Evolutionary conservation across 495 filamentous ascomycete genomes (phyloP).

Genomic region (Ramalina intermedia): DNA sequence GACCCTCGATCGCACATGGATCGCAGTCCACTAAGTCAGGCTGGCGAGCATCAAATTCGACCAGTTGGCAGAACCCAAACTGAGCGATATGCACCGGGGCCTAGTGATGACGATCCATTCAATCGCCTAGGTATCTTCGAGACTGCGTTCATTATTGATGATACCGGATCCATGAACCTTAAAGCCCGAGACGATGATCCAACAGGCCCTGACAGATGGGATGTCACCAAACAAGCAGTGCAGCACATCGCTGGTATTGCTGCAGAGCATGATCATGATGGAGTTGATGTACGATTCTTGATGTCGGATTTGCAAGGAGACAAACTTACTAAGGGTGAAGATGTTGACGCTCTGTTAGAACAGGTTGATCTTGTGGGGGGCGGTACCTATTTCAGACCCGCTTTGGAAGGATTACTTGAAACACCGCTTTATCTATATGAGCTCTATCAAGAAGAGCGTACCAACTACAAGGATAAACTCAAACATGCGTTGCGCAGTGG

Average conservation of each 20-base stretch:
- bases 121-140: conserved; percentile 1
- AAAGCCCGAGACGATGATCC: not conserved
- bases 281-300: conserved; percentile 1
- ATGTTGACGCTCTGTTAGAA: not conserved
- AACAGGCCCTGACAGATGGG: not conserved
- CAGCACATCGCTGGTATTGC: not conserved
- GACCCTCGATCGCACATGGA: not conserved
- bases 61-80: not conserved
- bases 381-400: not conserved
- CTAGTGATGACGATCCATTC: not conserved
- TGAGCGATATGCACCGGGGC: not conserved
- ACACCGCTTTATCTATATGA: not conserved
- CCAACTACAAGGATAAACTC: too few relatives aligned
- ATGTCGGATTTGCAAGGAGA: not conserved
- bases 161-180: conserved; percentile 1
- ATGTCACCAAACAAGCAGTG: not conserved
- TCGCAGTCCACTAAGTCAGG: too few relatives aligned
- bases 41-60: not conserved
- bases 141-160: conserved; percentile 1
- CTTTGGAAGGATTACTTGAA: not conserved
- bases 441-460: not conserved
- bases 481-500: too few relatives aligned
- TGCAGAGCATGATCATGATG: not conserved
- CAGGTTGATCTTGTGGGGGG: not conserved
- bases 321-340: not conserved